A percentile compares a stretch with the other conserved stretches of the same genome.
Evolutionary conservation across 2,329 filamentous ascomycete genomes (phyloP).

Genomic region (Arachnopeziza araneosa): DNA sequence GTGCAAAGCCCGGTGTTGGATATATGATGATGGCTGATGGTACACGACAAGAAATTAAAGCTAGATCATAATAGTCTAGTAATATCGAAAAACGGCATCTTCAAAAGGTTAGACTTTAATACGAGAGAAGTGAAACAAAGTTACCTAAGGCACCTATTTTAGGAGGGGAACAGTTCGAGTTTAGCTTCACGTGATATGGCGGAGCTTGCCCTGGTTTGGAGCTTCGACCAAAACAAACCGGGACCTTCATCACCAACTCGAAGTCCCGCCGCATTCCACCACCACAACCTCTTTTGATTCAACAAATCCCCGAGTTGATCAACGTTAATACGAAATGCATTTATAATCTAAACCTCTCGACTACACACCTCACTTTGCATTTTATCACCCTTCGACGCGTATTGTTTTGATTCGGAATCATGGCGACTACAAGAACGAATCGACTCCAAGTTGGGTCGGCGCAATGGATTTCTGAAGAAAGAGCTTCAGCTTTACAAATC

Average conservation of each 20-base stretch:
- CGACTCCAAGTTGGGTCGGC: slow-evolving; percentile 71
- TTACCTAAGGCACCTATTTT: no score
- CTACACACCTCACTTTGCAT: slow-evolving; percentile 3
- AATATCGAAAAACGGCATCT: no score
- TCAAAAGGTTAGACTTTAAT: no score
- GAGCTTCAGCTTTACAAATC: slow-evolving; percentile 70
- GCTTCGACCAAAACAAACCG: neutral
- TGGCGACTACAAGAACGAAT: slow-evolving; percentile 32
- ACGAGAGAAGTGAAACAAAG: no score
- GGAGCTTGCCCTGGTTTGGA: neutral
- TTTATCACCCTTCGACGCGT: slow-evolving; percentile 22
- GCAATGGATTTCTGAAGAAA: slow-evolving; percentile 81
- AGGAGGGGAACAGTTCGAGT: neutral
- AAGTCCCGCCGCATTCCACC: slow-evolving; percentile 5
- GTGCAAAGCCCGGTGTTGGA: no score
- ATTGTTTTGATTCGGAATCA: slow-evolving; percentile 28
- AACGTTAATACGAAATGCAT: slow-evolving; percentile 19
- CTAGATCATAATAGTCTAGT: no score
- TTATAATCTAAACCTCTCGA: slow-evolving; percentile 13
- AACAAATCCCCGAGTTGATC: slow-evolving; percentile 3
- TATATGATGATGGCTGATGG: no score
- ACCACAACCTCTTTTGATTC: slow-evolving; percentile 12
- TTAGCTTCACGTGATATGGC: neutral
- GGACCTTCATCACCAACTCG: neutral
- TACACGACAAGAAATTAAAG: no score